Base-by-base conservation (phyloP, 257 asterid species). In the Salvia rosmarinus region DNA sequence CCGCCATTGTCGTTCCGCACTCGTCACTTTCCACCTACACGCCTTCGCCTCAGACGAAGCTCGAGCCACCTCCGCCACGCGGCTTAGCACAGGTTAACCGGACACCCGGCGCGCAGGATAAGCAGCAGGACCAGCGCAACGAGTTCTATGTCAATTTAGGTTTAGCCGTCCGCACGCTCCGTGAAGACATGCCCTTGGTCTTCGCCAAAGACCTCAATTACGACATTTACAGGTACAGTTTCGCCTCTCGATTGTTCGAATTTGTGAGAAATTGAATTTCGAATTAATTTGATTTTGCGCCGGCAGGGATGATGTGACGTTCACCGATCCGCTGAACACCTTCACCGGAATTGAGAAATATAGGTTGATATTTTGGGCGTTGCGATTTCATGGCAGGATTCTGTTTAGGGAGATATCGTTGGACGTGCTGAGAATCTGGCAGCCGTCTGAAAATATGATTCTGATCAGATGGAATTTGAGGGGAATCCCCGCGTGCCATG, bases 301-400 rank as follows among this genome's bases (percentile, higher is more conserved):
- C n/a, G n/a, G 75, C 90, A 93, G 98, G 88, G 98, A 93, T 75
- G 97, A 93, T 69, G 70, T 93, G 12, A 88, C 93, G 55, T 93
- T 90, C 25, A 77, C 66, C 62, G 98, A 93, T 81, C 96, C 97
- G 23, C 76, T 93, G 0, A 93, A 87, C 78, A 90, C 92, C 0
- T 87, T 90, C 67, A 75, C 84, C 47, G 98, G 98, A 30, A 89
- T 93, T 5, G 94, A 89, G 17, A 88, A 81, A 30, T 93, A 93
- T 82, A 87, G 80, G 60, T 34, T 84, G 84, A 82, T 93, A 59
- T 93, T 93, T 71, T 89, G 97, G 98, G 96, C 96, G 20, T 75
- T 93, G 78, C 84, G 96, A 39, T 93, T 93, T 68, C 96, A 90
- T 28, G 97, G 96, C 8, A 89, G 83, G 47, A 82, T 93, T 54